phyloP scores from a whole-genome alignment of 331 rosid genomes.

The Cydonia oblonga region DNA sequence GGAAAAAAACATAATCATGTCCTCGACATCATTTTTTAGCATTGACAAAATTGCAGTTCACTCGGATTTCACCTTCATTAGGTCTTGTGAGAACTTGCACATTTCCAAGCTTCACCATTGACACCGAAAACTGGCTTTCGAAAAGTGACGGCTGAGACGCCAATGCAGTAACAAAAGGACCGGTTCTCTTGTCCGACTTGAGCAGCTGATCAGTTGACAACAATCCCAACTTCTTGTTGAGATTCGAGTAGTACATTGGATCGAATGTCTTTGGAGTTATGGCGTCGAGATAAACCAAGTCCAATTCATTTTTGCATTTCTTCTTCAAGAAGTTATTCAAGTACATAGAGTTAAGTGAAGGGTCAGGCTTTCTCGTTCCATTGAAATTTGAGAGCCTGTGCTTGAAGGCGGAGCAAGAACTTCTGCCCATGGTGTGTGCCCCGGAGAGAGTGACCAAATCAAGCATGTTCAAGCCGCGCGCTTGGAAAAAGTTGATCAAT shows the following conservation, averaged over 20 bases:
- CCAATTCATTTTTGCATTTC: constrained; percentile 33
- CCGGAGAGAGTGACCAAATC: constrained; percentile 87
- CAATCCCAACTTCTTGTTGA: constrained; percentile 55
- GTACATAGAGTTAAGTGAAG: constrained; percentile 36
- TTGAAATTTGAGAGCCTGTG: constrained; percentile 47
- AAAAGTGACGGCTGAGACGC: constrained; percentile 57
- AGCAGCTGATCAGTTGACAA: constrained; percentile 63
- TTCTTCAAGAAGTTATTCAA: constrained; percentile 34
- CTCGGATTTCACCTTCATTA: constrained; percentile 64
- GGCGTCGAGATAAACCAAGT: constrained; percentile 49
- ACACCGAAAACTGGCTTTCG: constrained; percentile 56
- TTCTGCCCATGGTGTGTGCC: constrained; percentile 72
- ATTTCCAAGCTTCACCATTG: constrained; percentile 87
- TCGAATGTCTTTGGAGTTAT: constrained; percentile 67
- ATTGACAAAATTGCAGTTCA: constrained; percentile 57
- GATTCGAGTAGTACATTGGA: constrained; percentile 48
- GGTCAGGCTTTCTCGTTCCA: constrained; percentile 55
- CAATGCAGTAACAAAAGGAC: constrained; percentile 54
- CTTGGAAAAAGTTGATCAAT: constrained; percentile 29
- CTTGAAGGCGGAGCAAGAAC: constrained; percentile 39
- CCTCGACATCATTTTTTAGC: background rate
- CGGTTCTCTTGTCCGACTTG: constrained; percentile 52
- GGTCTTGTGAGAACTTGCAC: constrained; percentile 60
- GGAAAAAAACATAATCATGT: background rate
- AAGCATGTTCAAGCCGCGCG: constrained; percentile 48